Evolutionary conservation across 1,139 yeast genomes (phyloP).

Genomic region (Lipomyces yarrowii): DNA sequence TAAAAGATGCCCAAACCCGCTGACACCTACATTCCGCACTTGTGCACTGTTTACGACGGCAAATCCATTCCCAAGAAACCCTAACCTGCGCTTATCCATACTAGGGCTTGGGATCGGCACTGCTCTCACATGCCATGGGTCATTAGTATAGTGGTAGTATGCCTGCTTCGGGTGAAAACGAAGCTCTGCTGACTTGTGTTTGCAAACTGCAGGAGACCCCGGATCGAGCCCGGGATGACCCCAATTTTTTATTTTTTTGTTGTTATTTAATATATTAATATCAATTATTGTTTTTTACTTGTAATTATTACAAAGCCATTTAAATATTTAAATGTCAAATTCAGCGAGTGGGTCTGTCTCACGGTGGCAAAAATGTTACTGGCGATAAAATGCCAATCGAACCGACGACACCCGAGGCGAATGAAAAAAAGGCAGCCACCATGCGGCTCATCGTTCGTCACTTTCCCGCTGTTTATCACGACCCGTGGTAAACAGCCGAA

Average conservation of each 20-base stretch:
- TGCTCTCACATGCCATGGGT: constrained; percentile 27
- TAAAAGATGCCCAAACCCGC: no score
- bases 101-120: neutral
- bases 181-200: constrained; percentile 36
- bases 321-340: neutral
- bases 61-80: neutral
- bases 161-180: constrained; percentile 39
- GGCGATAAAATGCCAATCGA: neutral
- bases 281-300: neutral
- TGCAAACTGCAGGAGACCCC: constrained; percentile 40
- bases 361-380: no score
- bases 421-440: neutral
- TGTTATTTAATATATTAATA: neutral
- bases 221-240: constrained; percentile 42
- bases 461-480: neutral
- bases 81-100: neutral
- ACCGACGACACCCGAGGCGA: neutral
- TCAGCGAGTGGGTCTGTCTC: neutral
- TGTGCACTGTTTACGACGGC: no score
- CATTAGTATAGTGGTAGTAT: constrained; percentile 40
- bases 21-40: no score
- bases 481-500: neutral
- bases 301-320: neutral
- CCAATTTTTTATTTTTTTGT: constrained; percentile 32
- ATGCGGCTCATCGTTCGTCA: neutral